Conservation (phyloP, 805 yeast genomes). For the Candida odintsovae region DNA sequence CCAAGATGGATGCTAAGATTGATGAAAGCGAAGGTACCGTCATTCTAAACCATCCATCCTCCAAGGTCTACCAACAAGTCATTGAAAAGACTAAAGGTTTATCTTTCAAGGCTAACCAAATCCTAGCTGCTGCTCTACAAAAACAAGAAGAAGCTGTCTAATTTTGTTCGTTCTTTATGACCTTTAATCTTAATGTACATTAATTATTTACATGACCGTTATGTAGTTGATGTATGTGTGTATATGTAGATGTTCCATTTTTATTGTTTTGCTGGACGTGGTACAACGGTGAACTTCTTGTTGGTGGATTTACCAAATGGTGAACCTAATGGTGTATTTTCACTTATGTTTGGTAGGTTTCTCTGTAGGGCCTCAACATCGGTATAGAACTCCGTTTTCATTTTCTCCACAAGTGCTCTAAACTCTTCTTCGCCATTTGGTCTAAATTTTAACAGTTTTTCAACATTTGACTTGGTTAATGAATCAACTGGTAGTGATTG, state of each 20-base stretch:
- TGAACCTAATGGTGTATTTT: constrained; percentile 9
- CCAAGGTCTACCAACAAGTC: constrained; percentile 60
- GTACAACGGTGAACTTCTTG: constrained; percentile 14
- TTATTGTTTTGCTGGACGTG: constrained; percentile 13
- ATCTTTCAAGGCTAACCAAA: constrained; percentile 53
- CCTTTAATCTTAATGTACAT: not conserved
- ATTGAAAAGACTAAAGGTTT: constrained; percentile 64
- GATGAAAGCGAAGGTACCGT: constrained; percentile 46
- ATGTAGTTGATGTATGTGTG: not conserved
- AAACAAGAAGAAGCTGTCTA: constrained; percentile 17
- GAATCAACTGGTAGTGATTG: constrained; percentile 50
- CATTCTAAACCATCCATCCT: constrained; percentile 47
- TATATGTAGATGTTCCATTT: not conserved
- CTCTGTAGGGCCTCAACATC: constrained; percentile 9
- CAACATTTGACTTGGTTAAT: constrained; percentile 52
- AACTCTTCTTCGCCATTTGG: constrained; percentile 50
- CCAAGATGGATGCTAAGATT: constrained; percentile 48
- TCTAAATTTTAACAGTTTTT: constrained; percentile 40
- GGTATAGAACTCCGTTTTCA: constrained; percentile 41
- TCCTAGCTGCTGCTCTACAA: constrained; percentile 40
- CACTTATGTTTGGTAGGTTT: constrained; percentile 15
- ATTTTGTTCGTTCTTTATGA: not conserved
- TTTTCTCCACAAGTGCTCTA: constrained; percentile 53
- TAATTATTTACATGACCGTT: not conserved
- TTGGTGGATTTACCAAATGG: constrained; percentile 18